phyloP scores from a whole-genome alignment of 1,139 yeast species.

The Yarrowia galli region DNA sequence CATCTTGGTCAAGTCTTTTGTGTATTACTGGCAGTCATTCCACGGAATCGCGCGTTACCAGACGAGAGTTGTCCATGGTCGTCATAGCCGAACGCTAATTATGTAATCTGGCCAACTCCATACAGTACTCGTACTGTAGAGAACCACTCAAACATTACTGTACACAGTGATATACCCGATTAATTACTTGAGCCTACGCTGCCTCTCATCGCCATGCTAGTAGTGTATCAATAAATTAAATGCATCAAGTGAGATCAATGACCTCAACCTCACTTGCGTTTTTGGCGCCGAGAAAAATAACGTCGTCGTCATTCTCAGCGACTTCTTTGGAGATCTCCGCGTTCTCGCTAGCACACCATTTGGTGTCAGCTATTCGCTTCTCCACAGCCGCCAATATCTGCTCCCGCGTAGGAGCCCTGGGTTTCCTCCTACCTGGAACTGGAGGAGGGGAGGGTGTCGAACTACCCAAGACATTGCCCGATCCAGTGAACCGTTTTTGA shows the following conservation, averaged over 20 bases:
- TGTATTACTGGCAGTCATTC: too few species aligned
- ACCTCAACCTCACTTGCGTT: conserved; percentile 23
- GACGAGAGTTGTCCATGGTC: too few species aligned
- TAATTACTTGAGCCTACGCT: too few species aligned
- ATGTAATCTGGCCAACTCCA: too few species aligned
- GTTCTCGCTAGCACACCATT: conserved; percentile 57
- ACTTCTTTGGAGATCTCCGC: conserved; percentile 39
- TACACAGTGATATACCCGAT: too few species aligned
- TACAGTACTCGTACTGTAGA: too few species aligned
- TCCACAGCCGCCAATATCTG: conserved; percentile 73
- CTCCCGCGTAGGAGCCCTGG: conserved; percentile 53
- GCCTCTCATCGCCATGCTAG: too few species aligned
- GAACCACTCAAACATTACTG: neutral
- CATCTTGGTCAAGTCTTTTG: too few species aligned
- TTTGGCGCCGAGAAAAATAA: conserved; percentile 5
- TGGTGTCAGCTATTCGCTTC: conserved; percentile 63
- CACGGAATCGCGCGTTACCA: too few species aligned
- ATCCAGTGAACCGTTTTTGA: neutral
- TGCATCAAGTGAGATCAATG: conserved; percentile 40
- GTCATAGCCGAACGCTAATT: too few species aligned
- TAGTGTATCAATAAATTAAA: neutral
- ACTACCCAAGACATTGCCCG: conserved; percentile 7
- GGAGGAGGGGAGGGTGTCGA: conserved; percentile 38
- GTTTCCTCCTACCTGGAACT: conserved; percentile 1
- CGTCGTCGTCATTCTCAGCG: conserved; percentile 40